phyloP scores from a whole-genome alignment of 352 stramenopile genomes.

The Peronospora belbahrii region DNA sequence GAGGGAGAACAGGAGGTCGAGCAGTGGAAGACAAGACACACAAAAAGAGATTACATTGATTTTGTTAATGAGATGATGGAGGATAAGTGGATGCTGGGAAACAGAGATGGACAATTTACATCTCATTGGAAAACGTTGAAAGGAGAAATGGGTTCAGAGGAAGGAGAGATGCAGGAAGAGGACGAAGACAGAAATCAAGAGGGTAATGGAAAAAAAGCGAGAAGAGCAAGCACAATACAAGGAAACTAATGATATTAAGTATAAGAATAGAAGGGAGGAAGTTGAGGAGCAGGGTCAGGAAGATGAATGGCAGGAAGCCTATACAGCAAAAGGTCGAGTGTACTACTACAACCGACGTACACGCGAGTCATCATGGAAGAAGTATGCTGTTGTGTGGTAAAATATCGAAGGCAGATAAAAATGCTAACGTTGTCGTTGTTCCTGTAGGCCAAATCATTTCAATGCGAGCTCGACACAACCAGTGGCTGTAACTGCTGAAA shows the following conservation, averaged over 20 bases:
- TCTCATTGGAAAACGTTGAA: conserved; percentile 6
- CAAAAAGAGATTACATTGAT: conserved; percentile 29
- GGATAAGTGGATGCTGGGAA: conserved; percentile 23
- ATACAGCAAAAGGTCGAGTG: conserved; percentile 75
- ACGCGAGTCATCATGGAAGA: conserved; percentile 80
- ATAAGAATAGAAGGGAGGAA: not conserved
- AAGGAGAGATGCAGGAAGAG: conserved; percentile 10
- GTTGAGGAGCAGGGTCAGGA: conserved; percentile 11
- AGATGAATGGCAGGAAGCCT: conserved; percentile 78
- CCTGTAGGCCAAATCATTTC: conserved; percentile 21
- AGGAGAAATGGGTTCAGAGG: conserved; percentile 2
- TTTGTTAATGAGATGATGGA: conserved; percentile 47
- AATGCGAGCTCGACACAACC: conserved; percentile 11
- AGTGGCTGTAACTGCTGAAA: conserved; percentile 2
- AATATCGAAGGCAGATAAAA: not conserved
- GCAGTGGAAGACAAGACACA: not conserved
- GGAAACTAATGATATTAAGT: not conserved
- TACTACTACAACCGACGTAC: conserved; percentile 87
- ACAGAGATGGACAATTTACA: conserved; percentile 2
- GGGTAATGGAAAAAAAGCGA: not conserved
- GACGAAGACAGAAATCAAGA: conserved; percentile 9
- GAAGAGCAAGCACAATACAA: conserved; percentile 5
- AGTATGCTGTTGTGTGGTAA: conserved; percentile 23
- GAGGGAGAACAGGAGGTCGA: conserved; percentile 6
- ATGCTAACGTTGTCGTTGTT: conserved; percentile 8